Evolutionary conservation across 2,329 filamentous ascomycete species (phyloP).

Genomic region (Fusarium virguliforme): DNA sequence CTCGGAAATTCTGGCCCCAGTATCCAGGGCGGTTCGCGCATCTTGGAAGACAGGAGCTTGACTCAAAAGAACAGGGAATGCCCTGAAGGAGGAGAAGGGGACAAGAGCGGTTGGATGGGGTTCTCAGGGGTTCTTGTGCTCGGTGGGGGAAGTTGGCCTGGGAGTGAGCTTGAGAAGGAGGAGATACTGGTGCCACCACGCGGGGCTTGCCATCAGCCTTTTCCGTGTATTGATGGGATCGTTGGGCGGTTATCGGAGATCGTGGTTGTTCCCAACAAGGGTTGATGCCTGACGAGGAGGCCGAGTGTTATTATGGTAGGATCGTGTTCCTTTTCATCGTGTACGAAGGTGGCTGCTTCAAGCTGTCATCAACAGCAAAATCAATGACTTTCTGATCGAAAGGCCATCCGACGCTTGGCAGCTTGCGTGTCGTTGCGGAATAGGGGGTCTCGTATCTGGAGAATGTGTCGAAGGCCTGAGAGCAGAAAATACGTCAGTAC

Average conservation of each 20-base stretch:
- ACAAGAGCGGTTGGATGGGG: neutral
- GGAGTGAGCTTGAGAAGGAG: neutral
- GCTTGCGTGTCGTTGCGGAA: neutral
- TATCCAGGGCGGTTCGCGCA: neutral
- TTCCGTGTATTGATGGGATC: no score
- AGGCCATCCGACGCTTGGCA: neutral
- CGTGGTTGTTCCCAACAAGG: no score
- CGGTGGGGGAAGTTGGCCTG: neutral
- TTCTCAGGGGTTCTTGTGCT: neutral
- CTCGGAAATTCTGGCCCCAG: neutral
- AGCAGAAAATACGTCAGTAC: neutral
- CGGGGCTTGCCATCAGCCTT: no score
- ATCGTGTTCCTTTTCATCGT: no score
- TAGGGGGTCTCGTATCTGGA: neutral
- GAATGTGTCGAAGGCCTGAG: no score
- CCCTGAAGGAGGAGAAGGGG: neutral
- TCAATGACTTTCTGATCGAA: no score
- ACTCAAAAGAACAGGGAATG: neutral
- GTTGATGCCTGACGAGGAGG: neutral
- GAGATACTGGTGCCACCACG: no score
- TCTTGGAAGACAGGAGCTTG: neutral
- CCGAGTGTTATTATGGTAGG: no score
- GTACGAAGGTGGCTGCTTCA: no score
- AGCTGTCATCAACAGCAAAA: no score
- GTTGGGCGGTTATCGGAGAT: no score